Evolutionary conservation across 2,329 filamentous ascomycete genomes (phyloP).

Genomic region (Rutstroemia sydowiana): DNA sequence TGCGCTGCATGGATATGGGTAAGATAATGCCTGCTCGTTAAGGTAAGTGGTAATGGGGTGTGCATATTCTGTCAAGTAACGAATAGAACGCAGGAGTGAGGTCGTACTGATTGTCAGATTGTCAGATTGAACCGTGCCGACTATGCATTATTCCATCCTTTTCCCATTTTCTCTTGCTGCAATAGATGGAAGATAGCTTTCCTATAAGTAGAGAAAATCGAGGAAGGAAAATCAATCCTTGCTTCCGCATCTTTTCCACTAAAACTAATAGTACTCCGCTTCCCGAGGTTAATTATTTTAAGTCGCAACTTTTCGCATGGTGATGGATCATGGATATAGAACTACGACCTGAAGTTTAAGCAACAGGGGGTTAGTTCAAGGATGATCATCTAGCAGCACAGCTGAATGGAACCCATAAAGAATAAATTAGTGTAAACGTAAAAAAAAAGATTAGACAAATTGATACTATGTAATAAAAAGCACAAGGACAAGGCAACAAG

Average conservation of each 20-base stretch:
- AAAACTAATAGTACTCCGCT: too few relatives aligned
- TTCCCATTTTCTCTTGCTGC: not conserved
- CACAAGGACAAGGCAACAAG: not conserved
- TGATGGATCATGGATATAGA: too few relatives aligned
- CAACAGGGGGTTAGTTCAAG: too few relatives aligned
- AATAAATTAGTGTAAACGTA: not conserved
- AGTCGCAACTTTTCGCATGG: not conserved
- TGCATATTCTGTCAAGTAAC: not conserved
- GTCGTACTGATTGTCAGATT: not conserved
- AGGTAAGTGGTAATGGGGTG: too few relatives aligned
- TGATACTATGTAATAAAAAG: not conserved
- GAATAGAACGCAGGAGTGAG: not conserved
- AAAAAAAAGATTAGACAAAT: not conserved
- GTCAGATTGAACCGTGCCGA: conserved; percentile 1
- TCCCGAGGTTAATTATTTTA: too few relatives aligned
- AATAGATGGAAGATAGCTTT: not conserved
- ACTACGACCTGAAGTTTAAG: too few relatives aligned
- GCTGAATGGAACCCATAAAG: conserved; percentile 4
- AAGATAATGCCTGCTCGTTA: too few relatives aligned
- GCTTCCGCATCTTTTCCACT: not conserved
- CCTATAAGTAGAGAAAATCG: not conserved
- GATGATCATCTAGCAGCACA: too few relatives aligned
- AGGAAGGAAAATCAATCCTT: not conserved
- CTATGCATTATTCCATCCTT: conserved; percentile 2
- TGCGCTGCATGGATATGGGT: conserved; percentile 7